phyloP scores from a whole-genome alignment of 345 rosid species.

The Citrus sinensis region DVS_A1.0 CM039162.1:9077001-9077500 shows the following conservation, averaged over 20 bases:
- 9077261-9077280: slow-evolving; percentile 38
- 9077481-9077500: slow-evolving; percentile 21
- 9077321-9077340: slow-evolving; percentile 46
- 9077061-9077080: not conserved
- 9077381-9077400: slow-evolving; percentile 68
- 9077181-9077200: slow-evolving; percentile 96
- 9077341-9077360: slow-evolving; percentile 63
- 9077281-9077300: slow-evolving; percentile 34
- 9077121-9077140: not conserved
- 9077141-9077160: not conserved
- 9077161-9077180: not conserved
- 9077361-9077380: slow-evolving; percentile 93
- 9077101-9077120: not conserved
- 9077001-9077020: not conserved
- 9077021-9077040: not conserved
- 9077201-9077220: slow-evolving; percentile 89
- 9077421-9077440: slow-evolving; percentile 34
- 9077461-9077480: slow-evolving; percentile 21
- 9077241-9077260: slow-evolving; percentile 82
- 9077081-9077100: not conserved
- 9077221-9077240: slow-evolving; percentile 84
- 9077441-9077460: slow-evolving; percentile 15
- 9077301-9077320: slow-evolving; percentile 42
- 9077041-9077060: not conserved
- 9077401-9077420: slow-evolving; percentile 48